Conservation (phyloP, 495 filamentous ascomycete species). For the Bathelium albidoporum region DNA sequence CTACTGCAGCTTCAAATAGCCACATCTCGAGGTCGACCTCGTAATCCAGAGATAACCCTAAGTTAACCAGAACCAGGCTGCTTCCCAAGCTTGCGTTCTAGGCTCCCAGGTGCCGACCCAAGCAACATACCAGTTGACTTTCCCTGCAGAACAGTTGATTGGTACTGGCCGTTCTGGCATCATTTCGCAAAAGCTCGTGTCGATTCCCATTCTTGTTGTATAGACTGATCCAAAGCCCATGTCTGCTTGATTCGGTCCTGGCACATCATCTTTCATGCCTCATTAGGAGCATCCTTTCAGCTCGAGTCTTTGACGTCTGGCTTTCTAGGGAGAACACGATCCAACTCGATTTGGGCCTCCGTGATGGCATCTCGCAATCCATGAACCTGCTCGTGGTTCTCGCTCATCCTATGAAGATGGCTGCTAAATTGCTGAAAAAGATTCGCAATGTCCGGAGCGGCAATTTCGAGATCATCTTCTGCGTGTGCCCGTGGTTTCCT, state of each 20-base stretch:
- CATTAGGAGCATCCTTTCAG: background rate
- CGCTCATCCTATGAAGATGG: constrained; percentile 49
- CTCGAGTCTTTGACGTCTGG: background rate
- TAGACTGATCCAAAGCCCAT: too few species aligned
- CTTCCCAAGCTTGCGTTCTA: background rate
- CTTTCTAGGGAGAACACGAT: background rate
- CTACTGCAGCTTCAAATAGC: too few species aligned
- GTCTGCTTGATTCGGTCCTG: background rate
- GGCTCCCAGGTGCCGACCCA: background rate
- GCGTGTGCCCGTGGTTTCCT: background rate
- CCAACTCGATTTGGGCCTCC: background rate
- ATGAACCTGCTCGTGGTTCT: constrained; percentile 41
- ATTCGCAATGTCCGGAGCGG: constrained; percentile 27
- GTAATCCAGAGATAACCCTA: too few species aligned
- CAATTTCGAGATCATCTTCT: constrained; percentile 11
- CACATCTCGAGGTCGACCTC: too few species aligned
- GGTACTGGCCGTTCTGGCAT: background rate
- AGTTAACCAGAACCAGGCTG: background rate
- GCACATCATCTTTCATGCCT: background rate
- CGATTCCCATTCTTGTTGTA: too few species aligned
- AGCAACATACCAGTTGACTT: background rate
- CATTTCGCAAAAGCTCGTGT: background rate
- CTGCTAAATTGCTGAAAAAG: constrained; percentile 39
- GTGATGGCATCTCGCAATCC: constrained; percentile 43
- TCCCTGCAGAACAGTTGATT: background rate